Conservation (phyloP, 305 asterid species). For the Fraxinus nigra region DNA sequence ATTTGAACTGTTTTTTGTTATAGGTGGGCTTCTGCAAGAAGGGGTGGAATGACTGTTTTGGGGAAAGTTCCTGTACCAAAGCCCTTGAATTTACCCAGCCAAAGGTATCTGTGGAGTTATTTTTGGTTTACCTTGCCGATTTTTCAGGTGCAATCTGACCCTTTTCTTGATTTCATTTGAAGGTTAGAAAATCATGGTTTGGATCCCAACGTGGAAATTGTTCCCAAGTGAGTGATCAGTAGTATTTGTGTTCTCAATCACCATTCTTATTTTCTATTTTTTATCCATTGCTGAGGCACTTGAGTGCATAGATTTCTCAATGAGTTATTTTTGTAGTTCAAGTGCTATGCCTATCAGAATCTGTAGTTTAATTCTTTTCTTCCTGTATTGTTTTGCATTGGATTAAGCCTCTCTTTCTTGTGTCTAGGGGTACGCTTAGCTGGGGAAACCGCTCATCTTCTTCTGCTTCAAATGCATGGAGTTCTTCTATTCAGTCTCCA, state of each 20-base stretch:
- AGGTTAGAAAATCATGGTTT: conserved; percentile 96
- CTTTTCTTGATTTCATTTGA: conserved; percentile 31
- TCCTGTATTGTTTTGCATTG: conserved; percentile 11
- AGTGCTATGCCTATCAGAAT: conserved; percentile 4
- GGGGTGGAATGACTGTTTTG: conserved; percentile 93
- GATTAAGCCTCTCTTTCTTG: conserved; percentile 27
- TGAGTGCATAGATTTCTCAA: not conserved
- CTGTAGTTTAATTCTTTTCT: not conserved
- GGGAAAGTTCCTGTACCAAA: conserved; percentile 98
- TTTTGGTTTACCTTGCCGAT: not conserved
- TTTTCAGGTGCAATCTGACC: conserved; percentile 32
- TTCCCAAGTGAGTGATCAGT: conserved; percentile 82
- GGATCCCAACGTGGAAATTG: conserved; percentile 96
- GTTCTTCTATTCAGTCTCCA: conserved; percentile 68
- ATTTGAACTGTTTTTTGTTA: conserved; percentile 15
- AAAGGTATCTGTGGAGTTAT: conserved; percentile 48
- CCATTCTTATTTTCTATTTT: conserved; percentile 8
- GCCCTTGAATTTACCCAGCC: conserved; percentile 98
- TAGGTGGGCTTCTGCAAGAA: conserved; percentile 93
- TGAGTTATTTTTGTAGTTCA: not conserved
- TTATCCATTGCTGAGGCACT: not conserved
- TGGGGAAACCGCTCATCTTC: conserved; percentile 93
- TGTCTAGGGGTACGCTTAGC: conserved; percentile 77
- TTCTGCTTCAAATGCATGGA: conserved; percentile 86
- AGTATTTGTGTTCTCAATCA: conserved; percentile 16